These are phyloP conservation scores for Phytophthora podocarpi DNA, from an alignment of 352 stramenopile genomes.

Conservation along the genomic window DNA sequence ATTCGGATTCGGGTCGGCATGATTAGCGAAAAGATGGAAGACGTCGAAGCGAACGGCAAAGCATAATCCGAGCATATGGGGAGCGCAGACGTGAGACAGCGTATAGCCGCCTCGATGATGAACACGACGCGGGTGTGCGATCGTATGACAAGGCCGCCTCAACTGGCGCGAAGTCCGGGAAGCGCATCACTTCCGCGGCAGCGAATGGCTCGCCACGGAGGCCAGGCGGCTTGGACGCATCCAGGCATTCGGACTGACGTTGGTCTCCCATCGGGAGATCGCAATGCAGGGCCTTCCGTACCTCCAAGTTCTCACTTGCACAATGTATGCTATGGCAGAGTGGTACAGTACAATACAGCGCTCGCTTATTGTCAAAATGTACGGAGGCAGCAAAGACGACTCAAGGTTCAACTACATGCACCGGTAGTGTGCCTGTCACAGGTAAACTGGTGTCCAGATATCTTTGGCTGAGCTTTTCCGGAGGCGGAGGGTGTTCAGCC, in stretches of 20 bases:
- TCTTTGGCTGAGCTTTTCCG: not conserved
- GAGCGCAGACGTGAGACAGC: conserved; percentile 1
- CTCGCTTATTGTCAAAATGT: conserved; percentile 29
- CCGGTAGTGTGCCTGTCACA: too few relatives aligned
- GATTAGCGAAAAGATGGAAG: conserved; percentile 33
- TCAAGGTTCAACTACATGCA: too few relatives aligned
- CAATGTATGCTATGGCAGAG: too few relatives aligned
- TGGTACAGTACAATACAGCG: too few relatives aligned
- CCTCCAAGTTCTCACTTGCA: conserved; percentile 8
- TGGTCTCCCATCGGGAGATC: conserved; percentile 16
- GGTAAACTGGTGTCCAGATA: too few relatives aligned
- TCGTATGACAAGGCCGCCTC: not conserved
- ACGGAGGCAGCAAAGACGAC: too few relatives aligned
- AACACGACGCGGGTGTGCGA: conserved; percentile 9
- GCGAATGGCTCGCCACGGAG: conserved; percentile 14
- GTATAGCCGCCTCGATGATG: conserved; percentile 14
- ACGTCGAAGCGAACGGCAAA: not conserved
- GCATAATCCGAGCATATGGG: conserved; percentile 26
- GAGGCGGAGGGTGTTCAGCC: not conserved
- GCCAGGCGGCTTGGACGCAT: not conserved
- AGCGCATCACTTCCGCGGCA: conserved; percentile 15
- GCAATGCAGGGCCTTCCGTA: conserved; percentile 4
- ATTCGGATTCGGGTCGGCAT: not conserved
- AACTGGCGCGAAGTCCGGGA: conserved; percentile 19
- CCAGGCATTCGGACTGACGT: conserved; percentile 28